phyloP scores from a whole-genome alignment of 1,284 basidiomycete species.

The Melampsora americana region DNA sequence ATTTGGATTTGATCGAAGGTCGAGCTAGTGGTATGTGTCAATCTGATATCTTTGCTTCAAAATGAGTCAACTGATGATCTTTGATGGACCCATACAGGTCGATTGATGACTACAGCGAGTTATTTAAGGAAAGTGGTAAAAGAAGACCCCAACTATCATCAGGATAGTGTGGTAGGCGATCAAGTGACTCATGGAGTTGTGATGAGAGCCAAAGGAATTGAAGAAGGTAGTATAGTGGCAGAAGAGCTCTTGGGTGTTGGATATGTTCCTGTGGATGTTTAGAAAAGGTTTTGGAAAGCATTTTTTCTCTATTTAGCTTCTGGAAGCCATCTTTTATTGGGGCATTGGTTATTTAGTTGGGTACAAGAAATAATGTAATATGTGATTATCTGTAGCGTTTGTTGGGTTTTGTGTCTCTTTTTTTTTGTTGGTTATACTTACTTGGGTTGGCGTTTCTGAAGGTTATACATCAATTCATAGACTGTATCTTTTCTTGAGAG shows the following conservation, averaged over 20 bases:
- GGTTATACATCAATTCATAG: no score
- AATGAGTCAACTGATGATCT: constrained; percentile 1
- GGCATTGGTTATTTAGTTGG: no score
- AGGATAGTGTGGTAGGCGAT: constrained; percentile 82
- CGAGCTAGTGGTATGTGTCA: constrained; percentile 70
- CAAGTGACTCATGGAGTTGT: constrained; percentile 94
- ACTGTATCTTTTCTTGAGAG: no score
- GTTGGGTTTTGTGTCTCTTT: no score
- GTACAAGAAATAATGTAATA: no score
- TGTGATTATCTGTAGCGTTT: no score
- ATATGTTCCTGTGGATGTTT: constrained; percentile 7
- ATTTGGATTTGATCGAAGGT: constrained; percentile 72
- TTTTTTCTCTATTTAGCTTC: neutral
- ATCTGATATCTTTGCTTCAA: neutral
- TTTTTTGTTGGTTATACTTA: no score
- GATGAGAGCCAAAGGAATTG: constrained; percentile 80
- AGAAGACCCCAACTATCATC: constrained; percentile 81
- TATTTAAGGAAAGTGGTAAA: constrained; percentile 92
- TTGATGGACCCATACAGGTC: constrained; percentile 58
- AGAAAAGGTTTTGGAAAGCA: neutral
- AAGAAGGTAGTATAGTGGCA: constrained; percentile 50
- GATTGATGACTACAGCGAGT: constrained; percentile 79
- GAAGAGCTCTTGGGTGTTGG: constrained; percentile 25
- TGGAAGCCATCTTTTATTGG: neutral
- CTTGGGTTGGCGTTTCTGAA: no score